phyloP scores from a whole-genome alignment of 1,284 basidiomycete genomes.

The Afroboletus lepidellus region DNA sequence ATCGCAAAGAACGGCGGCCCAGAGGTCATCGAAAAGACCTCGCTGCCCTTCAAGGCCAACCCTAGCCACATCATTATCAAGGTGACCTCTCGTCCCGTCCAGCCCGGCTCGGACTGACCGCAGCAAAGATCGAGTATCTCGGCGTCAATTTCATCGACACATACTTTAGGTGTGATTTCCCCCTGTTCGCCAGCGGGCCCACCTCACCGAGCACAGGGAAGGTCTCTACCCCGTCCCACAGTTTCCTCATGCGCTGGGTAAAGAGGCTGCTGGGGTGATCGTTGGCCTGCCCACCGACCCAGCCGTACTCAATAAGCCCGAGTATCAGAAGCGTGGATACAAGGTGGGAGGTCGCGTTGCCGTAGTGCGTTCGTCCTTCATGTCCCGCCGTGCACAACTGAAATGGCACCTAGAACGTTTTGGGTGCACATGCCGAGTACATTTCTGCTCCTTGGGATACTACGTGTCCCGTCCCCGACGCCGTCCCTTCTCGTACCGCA shows the following conservation, averaged over 20 bases:
- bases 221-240: constrained; percentile 57
- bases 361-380: constrained; percentile 43
- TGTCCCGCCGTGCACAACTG: background rate
- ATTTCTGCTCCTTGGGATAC: constrained; percentile 63
- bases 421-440: constrained; percentile 76
- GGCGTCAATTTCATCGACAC: constrained; percentile 93
- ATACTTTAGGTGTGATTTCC: constrained; percentile 55
- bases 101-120: constrained; percentile 14
- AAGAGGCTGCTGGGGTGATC: constrained; percentile 78
- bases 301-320: constrained; percentile 50
- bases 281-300: constrained; percentile 67
- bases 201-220: constrained; percentile 36
- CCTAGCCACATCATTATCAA: constrained; percentile 78
- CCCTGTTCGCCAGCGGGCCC: background rate
- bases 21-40: constrained; percentile 73
- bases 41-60: constrained; percentile 54
- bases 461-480: constrained; percentile 61
- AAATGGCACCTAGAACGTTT: constrained; percentile 42
- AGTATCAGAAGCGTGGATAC: constrained; percentile 59
- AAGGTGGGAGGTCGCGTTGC: constrained; percentile 69
- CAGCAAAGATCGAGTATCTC: constrained; percentile 53
- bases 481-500: constrained; percentile 62
- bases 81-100: constrained; percentile 38
- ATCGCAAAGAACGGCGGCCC: constrained; percentile 68
- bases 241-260: constrained; percentile 77